Percentiles rank a stretch among this genome's conserved stretches.
Conservation (phyloP, 768 basidiomycete genomes). For the Psilocybe tampanensis region DNA sequence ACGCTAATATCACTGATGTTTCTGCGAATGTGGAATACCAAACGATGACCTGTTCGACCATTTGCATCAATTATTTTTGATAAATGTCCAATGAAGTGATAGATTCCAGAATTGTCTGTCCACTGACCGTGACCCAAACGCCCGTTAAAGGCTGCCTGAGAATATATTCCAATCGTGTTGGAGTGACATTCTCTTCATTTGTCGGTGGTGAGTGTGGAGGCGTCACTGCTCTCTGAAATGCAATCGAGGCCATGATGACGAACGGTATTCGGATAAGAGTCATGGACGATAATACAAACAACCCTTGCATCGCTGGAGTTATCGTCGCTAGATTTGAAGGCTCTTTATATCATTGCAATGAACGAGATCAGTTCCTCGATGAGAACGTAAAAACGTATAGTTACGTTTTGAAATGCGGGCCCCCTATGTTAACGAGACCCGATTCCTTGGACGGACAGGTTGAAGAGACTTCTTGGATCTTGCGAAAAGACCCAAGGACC, state of each 20-base stretch:
- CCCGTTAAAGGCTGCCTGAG: conserved; percentile 37
- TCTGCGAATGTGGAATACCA: conserved; percentile 43
- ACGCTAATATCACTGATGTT: conserved; percentile 36
- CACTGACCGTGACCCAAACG: conserved; percentile 36
- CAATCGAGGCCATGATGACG: conserved; percentile 43
- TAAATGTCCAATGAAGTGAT: neutral
- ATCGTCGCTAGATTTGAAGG: neutral
- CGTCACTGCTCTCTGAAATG: conserved; percentile 46
- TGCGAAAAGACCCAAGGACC: too few relatives aligned
- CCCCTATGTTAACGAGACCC: too few relatives aligned
- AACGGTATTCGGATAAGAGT: conserved; percentile 42
- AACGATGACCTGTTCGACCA: conserved; percentile 38
- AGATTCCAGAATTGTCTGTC: neutral
- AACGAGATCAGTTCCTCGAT: neutral
- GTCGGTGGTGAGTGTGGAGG: conserved; percentile 46
- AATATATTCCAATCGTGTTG: conserved; percentile 38
- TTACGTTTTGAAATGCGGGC: too few relatives aligned
- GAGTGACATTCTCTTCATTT: conserved; percentile 32
- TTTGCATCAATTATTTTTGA: too few relatives aligned
- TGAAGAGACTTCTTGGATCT: too few relatives aligned
- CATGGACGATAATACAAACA: too few relatives aligned
- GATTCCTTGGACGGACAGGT: too few relatives aligned
- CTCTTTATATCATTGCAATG: neutral
- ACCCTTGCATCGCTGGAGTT: too few relatives aligned
- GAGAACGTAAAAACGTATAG: neutral